phyloP scores from a whole-genome alignment of 352 stramenopile genomes.

The Pythium aquatile region DNA sequence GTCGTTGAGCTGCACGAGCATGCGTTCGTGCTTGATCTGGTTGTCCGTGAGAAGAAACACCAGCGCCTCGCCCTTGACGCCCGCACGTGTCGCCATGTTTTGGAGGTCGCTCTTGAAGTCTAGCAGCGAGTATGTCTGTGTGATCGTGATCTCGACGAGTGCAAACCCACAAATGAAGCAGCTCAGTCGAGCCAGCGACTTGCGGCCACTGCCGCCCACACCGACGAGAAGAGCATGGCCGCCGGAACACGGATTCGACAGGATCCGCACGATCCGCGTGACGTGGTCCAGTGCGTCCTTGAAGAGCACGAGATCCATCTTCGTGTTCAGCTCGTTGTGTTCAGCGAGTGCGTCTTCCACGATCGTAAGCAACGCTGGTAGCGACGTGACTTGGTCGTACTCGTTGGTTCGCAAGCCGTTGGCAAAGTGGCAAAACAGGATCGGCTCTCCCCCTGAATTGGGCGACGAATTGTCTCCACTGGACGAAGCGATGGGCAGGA shows the following conservation, averaged over 20 bases:
- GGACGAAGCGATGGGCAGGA: conserved; percentile 51
- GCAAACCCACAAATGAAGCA: conserved; percentile 91
- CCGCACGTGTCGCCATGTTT: conserved; percentile 85
- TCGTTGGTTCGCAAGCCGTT: conserved; percentile 84
- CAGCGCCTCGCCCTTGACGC: conserved; percentile 90
- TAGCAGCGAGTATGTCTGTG: conserved; percentile 85
- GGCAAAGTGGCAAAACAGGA: conserved; percentile 94
- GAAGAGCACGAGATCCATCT: conserved; percentile 96
- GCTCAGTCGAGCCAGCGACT: conserved; percentile 89
- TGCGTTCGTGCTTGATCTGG: conserved; percentile 95
- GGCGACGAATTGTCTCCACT: not conserved
- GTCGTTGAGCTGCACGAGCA: conserved; percentile 95
- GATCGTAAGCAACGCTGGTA: conserved; percentile 55
- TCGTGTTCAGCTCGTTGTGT: conserved; percentile 92
- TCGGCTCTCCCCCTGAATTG: conserved; percentile 45
- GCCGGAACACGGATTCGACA: conserved; percentile 83
- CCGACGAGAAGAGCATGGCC: conserved; percentile 94
- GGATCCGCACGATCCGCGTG: conserved; percentile 92
- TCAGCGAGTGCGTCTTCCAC: conserved; percentile 90
- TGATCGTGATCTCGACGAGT: conserved; percentile 90
- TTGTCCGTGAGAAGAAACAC: conserved; percentile 92
- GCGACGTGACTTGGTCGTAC: conserved; percentile 90
- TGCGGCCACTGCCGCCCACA: conserved; percentile 92
- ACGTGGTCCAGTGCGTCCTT: conserved; percentile 96
- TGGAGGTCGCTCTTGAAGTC: conserved; percentile 96